These are phyloP conservation scores for Ascochyta clinopodiicola DNA, from an alignment of 2,329 filamentous ascomycete species.

Conservation along the genomic window DNA sequence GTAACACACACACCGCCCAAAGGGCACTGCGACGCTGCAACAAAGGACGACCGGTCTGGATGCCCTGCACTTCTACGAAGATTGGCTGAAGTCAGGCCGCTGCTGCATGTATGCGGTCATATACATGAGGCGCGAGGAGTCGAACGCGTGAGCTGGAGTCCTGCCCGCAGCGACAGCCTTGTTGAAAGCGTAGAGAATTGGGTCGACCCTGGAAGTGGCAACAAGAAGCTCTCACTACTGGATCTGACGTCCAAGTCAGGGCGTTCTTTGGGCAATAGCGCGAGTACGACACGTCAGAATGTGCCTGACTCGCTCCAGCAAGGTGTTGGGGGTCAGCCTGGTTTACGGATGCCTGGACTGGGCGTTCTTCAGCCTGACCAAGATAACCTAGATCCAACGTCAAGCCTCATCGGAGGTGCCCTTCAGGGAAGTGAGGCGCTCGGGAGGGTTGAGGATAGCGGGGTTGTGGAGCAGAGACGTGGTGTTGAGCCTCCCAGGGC, in stretches of 20 bases:
- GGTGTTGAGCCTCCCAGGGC: constrained; percentile 34
- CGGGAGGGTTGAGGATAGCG: constrained; percentile 24
- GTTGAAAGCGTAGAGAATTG: constrained; percentile 54
- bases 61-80: constrained; percentile 66
- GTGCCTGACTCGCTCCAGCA: constrained; percentile 19
- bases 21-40: constrained; percentile 61
- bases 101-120: constrained; percentile 73
- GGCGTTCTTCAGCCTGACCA: constrained; percentile 29
- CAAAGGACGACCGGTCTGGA: constrained; percentile 53
- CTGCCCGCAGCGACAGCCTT: constrained; percentile 33
- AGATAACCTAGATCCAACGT: constrained; percentile 29
- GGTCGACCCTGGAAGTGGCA: constrained; percentile 64
- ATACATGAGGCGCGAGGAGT: constrained; percentile 72
- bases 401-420: constrained; percentile 26
- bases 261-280: constrained; percentile 29
- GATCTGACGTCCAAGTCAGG: constrained; percentile 60
- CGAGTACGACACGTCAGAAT: constrained; percentile 36
- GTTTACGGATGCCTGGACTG: constrained; percentile 6
- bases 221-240: constrained; percentile 68
- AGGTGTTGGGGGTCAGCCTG: constrained; percentile 28
- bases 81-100: constrained; percentile 67
- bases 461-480: constrained; percentile 28
- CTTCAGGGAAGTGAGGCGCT: constrained; percentile 31
- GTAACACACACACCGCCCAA: constrained; percentile 74
- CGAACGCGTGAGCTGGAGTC: constrained; percentile 67